Percentiles rank a stretch among this genome's conserved stretches.
Evolutionary conservation across 768 basidiomycete species (phyloP).

Genomic region (Mycena amicta): DNA sequence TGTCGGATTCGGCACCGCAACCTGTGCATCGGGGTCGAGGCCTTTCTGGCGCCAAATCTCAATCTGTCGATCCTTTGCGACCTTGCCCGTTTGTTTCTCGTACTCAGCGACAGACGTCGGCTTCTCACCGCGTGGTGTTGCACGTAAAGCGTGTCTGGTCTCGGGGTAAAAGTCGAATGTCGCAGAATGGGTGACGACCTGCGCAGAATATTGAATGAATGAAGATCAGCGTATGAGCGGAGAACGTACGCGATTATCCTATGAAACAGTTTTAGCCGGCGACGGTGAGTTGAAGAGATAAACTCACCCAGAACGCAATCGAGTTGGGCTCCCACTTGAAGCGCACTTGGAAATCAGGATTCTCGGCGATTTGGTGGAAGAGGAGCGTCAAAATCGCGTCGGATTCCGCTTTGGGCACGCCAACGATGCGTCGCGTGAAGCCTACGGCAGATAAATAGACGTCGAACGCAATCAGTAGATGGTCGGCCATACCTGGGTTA

Average conservation of each 20-base stretch:
- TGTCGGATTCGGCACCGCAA: slow-evolving; percentile 26
- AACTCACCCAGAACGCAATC: slow-evolving; percentile 74
- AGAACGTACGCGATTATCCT: slow-evolving; percentile 22
- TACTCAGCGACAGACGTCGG: slow-evolving; percentile 79
- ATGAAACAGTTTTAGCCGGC: not conserved
- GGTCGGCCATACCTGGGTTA: slow-evolving; percentile 59
- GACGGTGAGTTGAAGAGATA: not conserved
- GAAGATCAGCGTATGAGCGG: too few species aligned
- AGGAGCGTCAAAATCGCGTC: slow-evolving; percentile 71
- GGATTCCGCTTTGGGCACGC: slow-evolving; percentile 81
- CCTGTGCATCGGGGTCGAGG: slow-evolving; percentile 38
- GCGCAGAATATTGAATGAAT: too few species aligned
- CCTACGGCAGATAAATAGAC: slow-evolving; percentile 39
- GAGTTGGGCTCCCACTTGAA: slow-evolving; percentile 79
- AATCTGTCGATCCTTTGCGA: slow-evolving; percentile 71
- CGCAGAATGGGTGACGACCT: slow-evolving; percentile 78
- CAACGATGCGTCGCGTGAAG: slow-evolving; percentile 79
- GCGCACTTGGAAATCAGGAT: slow-evolving; percentile 73
- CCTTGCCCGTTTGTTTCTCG: slow-evolving; percentile 61
- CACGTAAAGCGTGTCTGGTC: slow-evolving; percentile 76
- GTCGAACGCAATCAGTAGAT: not conserved
- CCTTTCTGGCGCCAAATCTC: slow-evolving; percentile 76
- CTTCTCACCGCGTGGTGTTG: slow-evolving; percentile 79
- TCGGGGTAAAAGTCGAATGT: slow-evolving; percentile 84
- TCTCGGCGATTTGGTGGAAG: slow-evolving; percentile 70